phyloP scores from a whole-genome alignment of 192 early-diverging fungal species.

The Backusella westeae region DNA sequence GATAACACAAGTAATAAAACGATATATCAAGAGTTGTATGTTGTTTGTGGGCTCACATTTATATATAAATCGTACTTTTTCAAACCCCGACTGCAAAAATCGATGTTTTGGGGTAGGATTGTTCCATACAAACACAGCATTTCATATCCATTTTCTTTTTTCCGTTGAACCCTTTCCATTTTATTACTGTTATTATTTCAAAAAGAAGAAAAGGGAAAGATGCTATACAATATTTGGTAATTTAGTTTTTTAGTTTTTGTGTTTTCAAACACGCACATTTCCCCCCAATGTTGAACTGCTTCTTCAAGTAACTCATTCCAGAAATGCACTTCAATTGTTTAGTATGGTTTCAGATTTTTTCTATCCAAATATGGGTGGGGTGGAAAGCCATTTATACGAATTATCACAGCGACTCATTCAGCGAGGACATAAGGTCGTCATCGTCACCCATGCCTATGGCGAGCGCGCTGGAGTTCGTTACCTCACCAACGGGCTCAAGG shows the following conservation, averaged over 20 bases:
- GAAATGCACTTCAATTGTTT: neutral
- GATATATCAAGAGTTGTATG: no score
- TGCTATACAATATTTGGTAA: conserved; percentile 35
- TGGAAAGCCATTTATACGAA: conserved; percentile 92
- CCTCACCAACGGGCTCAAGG: conserved; percentile 89
- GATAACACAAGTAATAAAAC: no score
- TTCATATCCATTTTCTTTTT: neutral
- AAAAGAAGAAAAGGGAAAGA: neutral
- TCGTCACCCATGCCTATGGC: conserved; percentile 91
- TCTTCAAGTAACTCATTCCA: neutral
- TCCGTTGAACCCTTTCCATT: neutral
- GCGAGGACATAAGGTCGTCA: conserved; percentile 93
- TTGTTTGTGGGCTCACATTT: neutral
- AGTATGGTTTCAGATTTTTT: conserved; percentile 98
- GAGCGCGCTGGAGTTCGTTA: conserved; percentile 82
- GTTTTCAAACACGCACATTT: neutral
- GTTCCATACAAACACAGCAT: neutral
- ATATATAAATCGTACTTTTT: neutral
- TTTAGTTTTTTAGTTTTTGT: neutral
- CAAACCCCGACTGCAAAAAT: neutral
- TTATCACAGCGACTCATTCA: conserved; percentile 85
- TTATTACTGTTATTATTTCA: neutral
- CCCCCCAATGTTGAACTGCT: neutral
- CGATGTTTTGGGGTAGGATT: neutral
- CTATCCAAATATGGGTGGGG: conserved; percentile 95